Percentiles rank a stretch among this genome's conserved stretches.
phyloP scores from a whole-genome alignment of 73 alveolate species.

The Tetrahymena malaccensis region DNA sequence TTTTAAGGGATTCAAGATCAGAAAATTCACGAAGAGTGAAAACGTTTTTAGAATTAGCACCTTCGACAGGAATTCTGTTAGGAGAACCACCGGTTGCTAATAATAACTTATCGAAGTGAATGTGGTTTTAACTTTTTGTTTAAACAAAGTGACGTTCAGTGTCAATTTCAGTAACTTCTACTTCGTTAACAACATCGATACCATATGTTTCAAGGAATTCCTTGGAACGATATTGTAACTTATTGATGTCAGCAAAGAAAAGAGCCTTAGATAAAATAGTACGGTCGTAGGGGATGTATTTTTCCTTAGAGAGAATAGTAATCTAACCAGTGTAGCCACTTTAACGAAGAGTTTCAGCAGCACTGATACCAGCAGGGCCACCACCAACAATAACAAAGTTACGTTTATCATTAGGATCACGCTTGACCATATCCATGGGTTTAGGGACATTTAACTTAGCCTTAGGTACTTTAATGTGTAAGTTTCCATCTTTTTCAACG shows the following conservation, averaged over 20 bases:
- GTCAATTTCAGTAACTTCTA: constrained; percentile 51
- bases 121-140: constrained; percentile 32
- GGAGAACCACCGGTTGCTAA: constrained; percentile 79
- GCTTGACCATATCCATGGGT: constrained; percentile 59
- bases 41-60: constrained; percentile 53
- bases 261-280: constrained; percentile 55
- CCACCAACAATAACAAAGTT: constrained; percentile 83
- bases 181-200: constrained; percentile 38
- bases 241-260: constrained; percentile 32
- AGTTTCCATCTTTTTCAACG: constrained; percentile 56
- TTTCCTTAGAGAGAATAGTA: constrained; percentile 65
- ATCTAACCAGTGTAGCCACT: constrained; percentile 77
- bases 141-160: constrained; percentile 32
- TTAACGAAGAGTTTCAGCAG: constrained; percentile 88
- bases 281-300: constrained; percentile 73
- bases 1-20: constrained; percentile 56
- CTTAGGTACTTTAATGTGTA: constrained; percentile 57
- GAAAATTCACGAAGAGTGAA: constrained; percentile 47
- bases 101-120: constrained; percentile 66
- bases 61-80: constrained; percentile 46
- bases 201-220: constrained; percentile 49
- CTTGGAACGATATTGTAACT: constrained; percentile 29
- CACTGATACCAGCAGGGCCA: constrained; percentile 83
- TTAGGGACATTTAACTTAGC: constrained; percentile 18
- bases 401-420: constrained; percentile 64